phyloP scores from a whole-genome alignment of 192 early-diverging fungal species.

The Backusella tuberculispora region DNA sequence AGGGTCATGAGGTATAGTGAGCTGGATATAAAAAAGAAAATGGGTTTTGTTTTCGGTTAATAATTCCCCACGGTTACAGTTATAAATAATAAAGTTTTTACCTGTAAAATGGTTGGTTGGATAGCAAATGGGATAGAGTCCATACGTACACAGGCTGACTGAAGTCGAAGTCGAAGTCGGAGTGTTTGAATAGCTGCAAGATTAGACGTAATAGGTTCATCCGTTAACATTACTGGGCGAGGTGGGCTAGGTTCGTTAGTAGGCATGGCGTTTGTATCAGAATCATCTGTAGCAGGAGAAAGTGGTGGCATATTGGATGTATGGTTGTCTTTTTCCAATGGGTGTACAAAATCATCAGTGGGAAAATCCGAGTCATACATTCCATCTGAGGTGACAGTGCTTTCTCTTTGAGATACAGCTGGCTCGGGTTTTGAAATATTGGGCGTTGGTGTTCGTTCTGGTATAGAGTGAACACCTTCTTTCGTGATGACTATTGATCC shows the following conservation, averaged over 20 bases:
- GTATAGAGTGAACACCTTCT: conserved; percentile 20
- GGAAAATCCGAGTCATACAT: conserved; percentile 19
- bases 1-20: conserved; percentile 44
- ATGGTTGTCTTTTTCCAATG: background rate
- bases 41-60: background rate
- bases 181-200: conserved; percentile 38
- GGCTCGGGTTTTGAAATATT: conserved; percentile 2
- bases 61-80: background rate
- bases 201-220: conserved; percentile 21
- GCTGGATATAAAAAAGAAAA: conserved; percentile 25
- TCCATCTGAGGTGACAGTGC: conserved; percentile 14
- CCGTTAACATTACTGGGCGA: conserved; percentile 16
- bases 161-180: conserved; percentile 29
- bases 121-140: conserved; percentile 19
- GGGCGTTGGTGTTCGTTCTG: conserved; percentile 1
- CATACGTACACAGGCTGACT: conserved; percentile 27
- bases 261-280: background rate
- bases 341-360: conserved; percentile 18
- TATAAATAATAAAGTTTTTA: conserved; percentile 13
- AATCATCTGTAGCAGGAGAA: conserved; percentile 11
- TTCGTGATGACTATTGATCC: conserved; percentile 18
- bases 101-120: conserved; percentile 40
- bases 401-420: conserved; percentile 1
- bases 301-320: conserved; percentile 14
- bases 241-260: background rate